Evolutionary conservation across 2,329 filamentous ascomycete species (phyloP), one percentile per base, ranked within the genome.

Genomic region (Orbilia ellipsospora): DNA sequence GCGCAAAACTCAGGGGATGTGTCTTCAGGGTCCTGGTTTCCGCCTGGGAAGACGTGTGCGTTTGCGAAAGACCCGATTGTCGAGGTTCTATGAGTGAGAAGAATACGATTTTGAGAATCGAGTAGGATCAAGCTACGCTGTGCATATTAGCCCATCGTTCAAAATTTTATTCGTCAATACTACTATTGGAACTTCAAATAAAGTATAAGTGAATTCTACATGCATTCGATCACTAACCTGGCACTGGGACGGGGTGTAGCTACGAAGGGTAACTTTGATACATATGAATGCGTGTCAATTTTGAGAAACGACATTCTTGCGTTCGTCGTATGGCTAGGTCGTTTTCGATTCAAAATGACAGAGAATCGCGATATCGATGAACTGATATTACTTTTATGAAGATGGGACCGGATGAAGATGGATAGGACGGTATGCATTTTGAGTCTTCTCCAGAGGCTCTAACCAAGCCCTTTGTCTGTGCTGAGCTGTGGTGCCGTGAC

Each of bases 11-110:
- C 1, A 1, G 77, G 63, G 2, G 79, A 69, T 26, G 61, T 44
- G 20, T 98, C 94, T 80, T 97, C 92, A 18, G 87, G 87, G 0
- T 93, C 90, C 20, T 97, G 86, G 79, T 93, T 93, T 4, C 95
- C 95, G 40, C 95, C 95, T 0, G 95, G 94, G 79, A 99, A 99
- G 75, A 99, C 95, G 81, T 98, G 93, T 0, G 94, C 95, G 0
- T 92, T 94, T 2, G 94, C 88, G 80, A 97, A 98, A 1, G 93
- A 91, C 0, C 88, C 89, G 0, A 92, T 95, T 0, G 90, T 93
- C 78, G 90, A 87, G 1, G 96, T 92, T 77, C 95, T 90, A 82
- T 93, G 93, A 7, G 98, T 88, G 16, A 98, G 88, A 0, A 99
- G 87, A 55, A 98, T 88, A 81, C 97, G 89, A 82, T 98, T 97